phyloP scores from a whole-genome alignment of 1,284 basidiomycete genomes.

The Stygiomarasmius scandens region DNA sequence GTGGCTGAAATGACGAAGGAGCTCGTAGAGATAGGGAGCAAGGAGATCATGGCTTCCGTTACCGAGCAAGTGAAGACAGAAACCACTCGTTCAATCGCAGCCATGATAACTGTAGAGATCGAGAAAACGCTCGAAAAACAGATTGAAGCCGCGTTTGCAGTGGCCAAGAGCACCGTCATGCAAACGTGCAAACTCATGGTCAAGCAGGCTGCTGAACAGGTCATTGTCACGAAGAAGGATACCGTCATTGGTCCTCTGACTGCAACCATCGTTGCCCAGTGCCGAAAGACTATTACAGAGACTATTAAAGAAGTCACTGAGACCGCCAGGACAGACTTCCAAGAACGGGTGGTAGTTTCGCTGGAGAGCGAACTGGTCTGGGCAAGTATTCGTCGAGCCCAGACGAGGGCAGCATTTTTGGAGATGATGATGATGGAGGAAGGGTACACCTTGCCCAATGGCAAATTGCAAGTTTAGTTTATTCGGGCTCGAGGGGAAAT shows the following conservation, averaged over 20 bases:
- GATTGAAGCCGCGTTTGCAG: slow-evolving; percentile 2
- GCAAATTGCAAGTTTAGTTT: too few relatives aligned
- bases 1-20: slow-evolving; percentile 5
- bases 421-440: not conserved
- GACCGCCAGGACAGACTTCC: slow-evolving; percentile 6
- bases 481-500: too few relatives aligned
- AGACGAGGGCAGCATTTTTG: not conserved
- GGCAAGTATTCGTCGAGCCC: not conserved
- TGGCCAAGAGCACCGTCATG: slow-evolving; percentile 1
- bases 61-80: not conserved
- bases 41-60: not conserved
- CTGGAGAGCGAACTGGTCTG: slow-evolving; percentile 7
- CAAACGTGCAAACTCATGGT: not conserved
- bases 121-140: not conserved
- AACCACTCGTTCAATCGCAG: too few relatives aligned
- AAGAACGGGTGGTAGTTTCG: slow-evolving; percentile 9
- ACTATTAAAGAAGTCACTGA: slow-evolving; percentile 3
- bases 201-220: not conserved
- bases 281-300: not conserved
- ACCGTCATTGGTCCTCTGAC: slow-evolving; percentile 4
- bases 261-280: not conserved
- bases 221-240: not conserved
- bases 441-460: too few relatives aligned
- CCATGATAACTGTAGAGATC: not conserved
- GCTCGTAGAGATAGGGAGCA: not conserved